Base-by-base conservation (phyloP, 495 filamentous ascomycete genomes). In the Neurospora cerealis region DNA sequence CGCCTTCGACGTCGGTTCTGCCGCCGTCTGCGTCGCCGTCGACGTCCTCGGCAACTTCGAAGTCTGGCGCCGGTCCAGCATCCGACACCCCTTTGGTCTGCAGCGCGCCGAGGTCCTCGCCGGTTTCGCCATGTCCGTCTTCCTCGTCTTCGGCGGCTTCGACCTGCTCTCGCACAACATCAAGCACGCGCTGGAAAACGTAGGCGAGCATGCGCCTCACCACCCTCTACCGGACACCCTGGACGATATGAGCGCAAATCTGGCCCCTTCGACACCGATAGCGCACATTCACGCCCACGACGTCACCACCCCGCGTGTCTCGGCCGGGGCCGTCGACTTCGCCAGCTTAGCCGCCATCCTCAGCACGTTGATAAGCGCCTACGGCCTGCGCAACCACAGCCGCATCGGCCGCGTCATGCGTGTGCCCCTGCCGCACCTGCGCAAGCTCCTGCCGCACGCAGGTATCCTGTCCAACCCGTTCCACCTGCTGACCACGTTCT, bases 21-120 rank as follows among this genome's bases (percentile, higher is more conserved):
- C 96, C 19, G 89, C 93, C 69, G 89, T 99, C n/a, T 98, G 95
- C 78, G 94, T 97, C 1, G 90, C 87, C 2, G 96, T 98, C 62
- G 96, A 98, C 78, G 93, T 98, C 0, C 86, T 97, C 39, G 89
- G 91, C 39, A 98, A 98, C 81, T 99, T 99, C 77, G 95, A 98
- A 79, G 95, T 98, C 4, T 98, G 96, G 96, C 95, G 93, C 73
- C 89, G 96, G 48, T 95, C 93, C 71, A 95, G 90, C 74, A 93
- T 99, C 73, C 90, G 93, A 4, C 95, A 98, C 82, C 96, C 96
- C 6, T 99, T 99, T 79, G 96, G 88, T 21, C 86, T 98, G 10
- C 93, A 97, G 80, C 89, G 96, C 54, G 92, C 93, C 62, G 96
- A 99, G 79, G 95, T 99, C 1, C 86, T 99, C 3, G 94, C 94